These are phyloP conservation scores for Mitragyna speciosa DNA, from an alignment of 257 asterid genomes.

Conservation along the genomic window DNA sequence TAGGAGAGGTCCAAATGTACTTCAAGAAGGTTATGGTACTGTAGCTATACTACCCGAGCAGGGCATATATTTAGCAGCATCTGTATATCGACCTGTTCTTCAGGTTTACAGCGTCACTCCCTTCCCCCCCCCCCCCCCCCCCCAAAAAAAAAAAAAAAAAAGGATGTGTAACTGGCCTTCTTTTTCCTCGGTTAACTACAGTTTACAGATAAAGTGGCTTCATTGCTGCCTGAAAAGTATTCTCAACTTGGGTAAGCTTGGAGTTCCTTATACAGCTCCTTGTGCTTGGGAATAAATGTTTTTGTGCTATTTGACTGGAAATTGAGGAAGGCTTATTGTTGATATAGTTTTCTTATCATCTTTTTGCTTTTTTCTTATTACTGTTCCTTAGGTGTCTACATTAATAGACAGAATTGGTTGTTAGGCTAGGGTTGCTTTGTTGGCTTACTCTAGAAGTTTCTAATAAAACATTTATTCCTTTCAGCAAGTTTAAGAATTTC, in stretches of 20 bases:
- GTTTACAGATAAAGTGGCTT: conserved; percentile 91
- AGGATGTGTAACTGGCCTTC: conserved; percentile 10
- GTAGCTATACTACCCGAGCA: conserved; percentile 91
- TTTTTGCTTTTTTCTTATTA: background rate
- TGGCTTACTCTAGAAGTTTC: background rate
- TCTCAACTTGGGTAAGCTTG: conserved; percentile 88
- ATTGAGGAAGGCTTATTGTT: background rate
- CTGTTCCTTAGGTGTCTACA: background rate
- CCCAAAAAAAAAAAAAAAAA: background rate
- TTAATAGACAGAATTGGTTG: background rate
- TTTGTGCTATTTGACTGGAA: background rate
- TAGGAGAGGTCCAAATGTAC: conserved; percentile 75
- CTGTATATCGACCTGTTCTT: conserved; percentile 90
- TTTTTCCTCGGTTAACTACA: conserved; percentile 42
- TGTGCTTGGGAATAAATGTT: conserved; percentile 1
- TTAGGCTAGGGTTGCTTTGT: background rate
- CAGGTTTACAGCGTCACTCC: conserved; percentile 63
- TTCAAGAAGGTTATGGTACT: conserved; percentile 97
- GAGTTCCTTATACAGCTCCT: background rate
- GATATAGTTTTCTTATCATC: background rate
- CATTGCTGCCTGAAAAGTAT: conserved; percentile 91
- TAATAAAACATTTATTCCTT: background rate
- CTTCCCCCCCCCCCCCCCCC: no score
- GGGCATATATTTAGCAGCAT: conserved; percentile 95
- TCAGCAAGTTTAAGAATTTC: background rate